Percentiles rank a stretch among this genome's conserved stretches.
These are phyloP conservation scores for Saturnispora mendoncae DNA, from an alignment of 805 yeast genomes.

Conservation along the genomic window DNA sequence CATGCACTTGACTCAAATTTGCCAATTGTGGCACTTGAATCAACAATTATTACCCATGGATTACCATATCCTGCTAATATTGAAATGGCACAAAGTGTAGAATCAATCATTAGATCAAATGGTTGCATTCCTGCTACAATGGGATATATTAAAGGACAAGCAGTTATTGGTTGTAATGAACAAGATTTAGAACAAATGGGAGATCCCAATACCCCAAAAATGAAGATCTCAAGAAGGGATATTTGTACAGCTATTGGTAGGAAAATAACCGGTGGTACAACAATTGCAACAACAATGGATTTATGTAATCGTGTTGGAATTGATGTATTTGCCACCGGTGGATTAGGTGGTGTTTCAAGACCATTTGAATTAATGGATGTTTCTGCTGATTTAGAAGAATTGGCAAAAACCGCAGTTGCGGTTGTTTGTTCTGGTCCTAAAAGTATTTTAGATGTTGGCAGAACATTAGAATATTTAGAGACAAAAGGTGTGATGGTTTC, in stretches of 20 bases:
- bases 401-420: constrained; percentile 73
- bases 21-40: constrained; percentile 79
- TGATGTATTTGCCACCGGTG: constrained; percentile 85
- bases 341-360: constrained; percentile 85
- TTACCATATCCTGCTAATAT: constrained; percentile 73
- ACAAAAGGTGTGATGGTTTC: constrained; percentile 86
- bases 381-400: constrained; percentile 80
- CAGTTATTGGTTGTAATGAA: constrained; percentile 54
- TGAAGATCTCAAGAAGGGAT: constrained; percentile 75
- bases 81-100: constrained; percentile 64
- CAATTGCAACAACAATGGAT: constrained; percentile 85
- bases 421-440: constrained; percentile 95
- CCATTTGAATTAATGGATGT: constrained; percentile 71
- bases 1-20: constrained; percentile 48
- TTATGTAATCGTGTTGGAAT: constrained; percentile 68
- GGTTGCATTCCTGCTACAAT: constrained; percentile 83
- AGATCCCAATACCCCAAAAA: constrained; percentile 26
- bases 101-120: constrained; percentile 43
- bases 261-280: constrained; percentile 72
- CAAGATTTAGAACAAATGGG: constrained; percentile 46
- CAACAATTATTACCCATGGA: constrained; percentile 87
- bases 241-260: constrained; percentile 62
- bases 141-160: constrained; percentile 65
- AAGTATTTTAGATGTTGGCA: constrained; percentile 68
- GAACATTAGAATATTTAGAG: constrained; percentile 79